Percentiles rank a stretch among this genome's conserved stretches.
Conservation (phyloP, 2,329 filamentous ascomycete genomes). For the Alternaria atra region DNA sequence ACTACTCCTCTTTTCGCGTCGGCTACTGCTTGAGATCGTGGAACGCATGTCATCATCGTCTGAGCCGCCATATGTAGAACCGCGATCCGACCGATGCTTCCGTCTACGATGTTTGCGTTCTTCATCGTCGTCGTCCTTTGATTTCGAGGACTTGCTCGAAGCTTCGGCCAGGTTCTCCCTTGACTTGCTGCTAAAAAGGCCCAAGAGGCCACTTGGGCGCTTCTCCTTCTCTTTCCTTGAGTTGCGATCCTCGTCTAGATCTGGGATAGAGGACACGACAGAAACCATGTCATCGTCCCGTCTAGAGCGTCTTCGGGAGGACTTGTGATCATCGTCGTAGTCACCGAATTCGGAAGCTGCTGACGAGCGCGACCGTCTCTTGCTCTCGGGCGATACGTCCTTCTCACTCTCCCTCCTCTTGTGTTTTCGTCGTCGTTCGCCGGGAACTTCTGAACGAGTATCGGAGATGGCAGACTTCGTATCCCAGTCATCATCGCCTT, state of each 20-base stretch:
- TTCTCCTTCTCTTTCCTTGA: conserved; percentile 52
- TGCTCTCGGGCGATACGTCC: conserved; percentile 42
- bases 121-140: conserved; percentile 49
- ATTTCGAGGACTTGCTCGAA: conserved; percentile 46
- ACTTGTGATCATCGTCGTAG: conserved; percentile 51
- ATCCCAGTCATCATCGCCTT: conserved; percentile 52
- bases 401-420: conserved; percentile 43
- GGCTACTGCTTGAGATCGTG: conserved; percentile 45
- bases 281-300: conserved; percentile 56
- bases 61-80: conserved; percentile 50
- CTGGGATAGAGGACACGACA: conserved; percentile 52
- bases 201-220: conserved; percentile 57
- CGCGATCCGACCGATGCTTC: conserved; percentile 52
- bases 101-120: conserved; percentile 57
- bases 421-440: conserved; percentile 48
- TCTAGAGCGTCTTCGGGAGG: conserved; percentile 52
- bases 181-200: conserved; percentile 58
- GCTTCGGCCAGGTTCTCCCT: conserved; percentile 48
- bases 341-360: conserved; percentile 55
- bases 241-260: conserved; percentile 52
- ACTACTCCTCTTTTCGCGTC: conserved; percentile 55
- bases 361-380: conserved; percentile 38
- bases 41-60: conserved; percentile 51
- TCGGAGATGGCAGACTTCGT: conserved; percentile 52
- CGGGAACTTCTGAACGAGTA: conserved; percentile 46